Base-by-base conservation (phyloP, 768 basidiomycete genomes). In the Lyophyllum atratum region DNA sequence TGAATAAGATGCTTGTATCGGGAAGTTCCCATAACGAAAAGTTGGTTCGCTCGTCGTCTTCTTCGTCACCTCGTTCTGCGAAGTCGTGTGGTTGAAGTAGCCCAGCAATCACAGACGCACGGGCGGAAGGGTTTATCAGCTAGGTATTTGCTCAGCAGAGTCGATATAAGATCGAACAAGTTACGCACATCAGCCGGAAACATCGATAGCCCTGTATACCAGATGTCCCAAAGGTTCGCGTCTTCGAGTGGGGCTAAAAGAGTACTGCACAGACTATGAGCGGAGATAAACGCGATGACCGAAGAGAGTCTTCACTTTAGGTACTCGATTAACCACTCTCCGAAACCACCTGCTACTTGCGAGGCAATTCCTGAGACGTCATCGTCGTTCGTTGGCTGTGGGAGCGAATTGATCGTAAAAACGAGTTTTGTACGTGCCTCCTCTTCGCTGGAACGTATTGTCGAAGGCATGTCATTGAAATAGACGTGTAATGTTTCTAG, bases 1-100 rank as follows among this genome's bases (percentile, higher is more conserved):
- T 75, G 74, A 93, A 91, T 14, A 93, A 74, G 55, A 93, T 89
- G 63, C 83, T 86, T 1, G 84, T 86, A 62, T 94, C 92, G 0
- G 90, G 87, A 40, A 89, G 77, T 45, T 81, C 75, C 76, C 77
- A 81, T 6, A 86, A 64, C 1, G 70, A 55, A 17, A 70, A 49
- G n/a, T 49, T 59, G 8, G 55, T 34, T 21, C 26, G 47, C 12
- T 45, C 55, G 24, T 57, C 25, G 15, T 47, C 45, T 8, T 55
- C 55, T 29, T 64, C 64, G 14, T 49, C 26, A 29, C 40, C 49
- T 17, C 51, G 37, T 52, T 59, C 57, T 29, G 71, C 62, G 56
- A 83, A 86, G 31, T 82, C 80, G 56, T 80, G 72, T 4, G 90
- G 87, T 53, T 82, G 74, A 25, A 87, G 65, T 11, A 92, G 76